Conservation (phyloP, 306 rosid genomes). For the Trifolium fragiferum region DNA sequence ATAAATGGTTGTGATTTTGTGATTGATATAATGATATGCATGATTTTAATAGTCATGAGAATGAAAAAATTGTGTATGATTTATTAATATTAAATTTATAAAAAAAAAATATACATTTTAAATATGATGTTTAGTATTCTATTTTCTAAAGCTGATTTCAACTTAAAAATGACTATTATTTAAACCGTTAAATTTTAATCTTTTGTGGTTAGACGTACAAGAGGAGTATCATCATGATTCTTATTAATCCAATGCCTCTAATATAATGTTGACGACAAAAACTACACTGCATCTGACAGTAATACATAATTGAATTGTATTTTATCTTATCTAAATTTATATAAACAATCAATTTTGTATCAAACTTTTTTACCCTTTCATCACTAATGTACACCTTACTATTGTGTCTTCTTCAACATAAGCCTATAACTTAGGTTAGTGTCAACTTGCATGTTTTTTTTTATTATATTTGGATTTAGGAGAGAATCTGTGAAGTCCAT, state of each 20-base stretch:
- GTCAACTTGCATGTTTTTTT: constrained; percentile 37
- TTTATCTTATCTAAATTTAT: neutral
- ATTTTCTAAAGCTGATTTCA: no score
- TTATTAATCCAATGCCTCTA: neutral
- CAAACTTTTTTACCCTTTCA: neutral
- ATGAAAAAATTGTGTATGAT: no score
- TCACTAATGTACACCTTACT: neutral
- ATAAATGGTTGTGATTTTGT: no score
- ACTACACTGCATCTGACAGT: neutral
- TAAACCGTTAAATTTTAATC: no score
- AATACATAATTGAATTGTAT: neutral
- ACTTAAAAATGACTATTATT: no score
- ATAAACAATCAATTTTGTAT: neutral
- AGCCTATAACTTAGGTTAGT: constrained; percentile 18
- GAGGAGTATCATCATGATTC: no score
- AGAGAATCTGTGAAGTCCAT: neutral
- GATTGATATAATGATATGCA: no score
- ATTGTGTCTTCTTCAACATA: constrained; percentile 17
- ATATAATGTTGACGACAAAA: neutral
- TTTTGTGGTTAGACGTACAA: no score
- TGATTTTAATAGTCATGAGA: no score
- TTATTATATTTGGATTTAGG: neutral
- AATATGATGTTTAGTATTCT: no score
- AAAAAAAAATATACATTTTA: no score
- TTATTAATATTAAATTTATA: no score